These are phyloP conservation scores for Colletotrichum cereale DNA, from an alignment of 2,329 filamentous ascomycete genomes.

Conservation along the genomic window DNA sequence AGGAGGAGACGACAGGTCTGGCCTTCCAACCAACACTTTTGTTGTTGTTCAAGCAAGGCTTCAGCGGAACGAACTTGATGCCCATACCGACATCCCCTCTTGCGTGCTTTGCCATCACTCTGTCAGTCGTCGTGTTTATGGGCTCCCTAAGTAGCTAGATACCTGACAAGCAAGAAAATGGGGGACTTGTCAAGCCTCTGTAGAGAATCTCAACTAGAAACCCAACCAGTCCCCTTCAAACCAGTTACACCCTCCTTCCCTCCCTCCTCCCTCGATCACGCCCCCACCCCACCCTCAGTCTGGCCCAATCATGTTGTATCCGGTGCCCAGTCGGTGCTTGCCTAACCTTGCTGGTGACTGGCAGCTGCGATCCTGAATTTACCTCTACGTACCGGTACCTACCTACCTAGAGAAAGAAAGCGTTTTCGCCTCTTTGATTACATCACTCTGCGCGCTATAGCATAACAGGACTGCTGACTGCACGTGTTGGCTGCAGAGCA, in stretches of 20 bases:
- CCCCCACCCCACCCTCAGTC: slow-evolving; percentile 3
- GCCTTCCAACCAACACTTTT: neutral
- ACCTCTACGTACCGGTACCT: too few relatives aligned
- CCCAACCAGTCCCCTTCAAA: slow-evolving; percentile 23
- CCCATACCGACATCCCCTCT: neutral
- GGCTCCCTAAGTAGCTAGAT: too few relatives aligned
- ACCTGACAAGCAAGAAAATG: neutral
- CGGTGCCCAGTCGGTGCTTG: slow-evolving; percentile 17
- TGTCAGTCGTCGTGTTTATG: too few relatives aligned
- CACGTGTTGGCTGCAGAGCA: neutral
- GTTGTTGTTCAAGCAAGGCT: neutral
- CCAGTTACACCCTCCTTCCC: slow-evolving; percentile 19
- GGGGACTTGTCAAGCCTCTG: slow-evolving; percentile 8
- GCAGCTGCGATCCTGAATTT: slow-evolving; percentile 6
- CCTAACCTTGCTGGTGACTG: slow-evolving; percentile 19
- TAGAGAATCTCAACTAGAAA: slow-evolving; percentile 36
- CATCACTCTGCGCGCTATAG: slow-evolving; percentile 21
- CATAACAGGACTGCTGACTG: too few relatives aligned
- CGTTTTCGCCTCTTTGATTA: slow-evolving; percentile 21
- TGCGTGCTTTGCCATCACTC: neutral
- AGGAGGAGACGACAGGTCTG: too few relatives aligned
- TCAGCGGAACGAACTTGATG: neutral
- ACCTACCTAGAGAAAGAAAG: neutral
- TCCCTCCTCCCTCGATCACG: neutral
- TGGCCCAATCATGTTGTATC: slow-evolving; percentile 28